Conservation (phyloP, 495 filamentous ascomycete genomes). For the Trichoderma erinaceum region DNA sequence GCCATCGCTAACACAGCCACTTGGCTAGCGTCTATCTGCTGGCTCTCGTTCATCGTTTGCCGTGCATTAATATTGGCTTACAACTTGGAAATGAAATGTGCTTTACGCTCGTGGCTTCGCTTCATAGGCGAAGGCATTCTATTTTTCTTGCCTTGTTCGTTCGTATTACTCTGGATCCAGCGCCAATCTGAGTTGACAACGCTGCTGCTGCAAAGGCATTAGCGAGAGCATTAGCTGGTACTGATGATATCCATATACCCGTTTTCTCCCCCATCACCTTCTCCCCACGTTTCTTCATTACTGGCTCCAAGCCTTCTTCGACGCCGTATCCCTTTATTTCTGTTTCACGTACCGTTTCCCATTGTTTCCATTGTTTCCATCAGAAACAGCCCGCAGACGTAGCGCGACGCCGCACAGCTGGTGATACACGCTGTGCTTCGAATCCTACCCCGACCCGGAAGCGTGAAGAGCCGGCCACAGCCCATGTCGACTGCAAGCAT, state of each 20-base stretch:
- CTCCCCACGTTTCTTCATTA: no score
- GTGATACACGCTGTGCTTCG: conserved; percentile 7
- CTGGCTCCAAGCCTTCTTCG: neutral
- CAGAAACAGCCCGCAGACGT: neutral
- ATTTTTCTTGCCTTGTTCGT: no score
- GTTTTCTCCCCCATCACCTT: no score
- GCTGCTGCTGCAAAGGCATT: no score
- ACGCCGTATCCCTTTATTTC: neutral
- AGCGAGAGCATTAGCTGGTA: no score
- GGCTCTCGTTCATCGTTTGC: neutral
- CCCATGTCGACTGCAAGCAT: neutral
- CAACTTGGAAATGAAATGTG: no score
- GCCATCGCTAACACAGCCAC: neutral
- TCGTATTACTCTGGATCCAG: no score
- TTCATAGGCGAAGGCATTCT: no score
- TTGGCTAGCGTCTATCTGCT: neutral
- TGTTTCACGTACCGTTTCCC: neutral
- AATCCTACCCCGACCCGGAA: neutral
- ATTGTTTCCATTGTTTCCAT: neutral
- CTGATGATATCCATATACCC: no score
- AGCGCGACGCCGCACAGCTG: neutral
- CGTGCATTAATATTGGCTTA: neutral
- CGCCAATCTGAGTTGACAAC: no score
- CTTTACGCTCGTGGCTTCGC: no score
- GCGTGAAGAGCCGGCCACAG: neutral